Percentiles rank a stretch among this genome's conserved stretches.
These are phyloP conservation scores for Daphne laureola DNA, from an alignment of 441 rosid genomes.

Conservation along the genomic window DNA sequence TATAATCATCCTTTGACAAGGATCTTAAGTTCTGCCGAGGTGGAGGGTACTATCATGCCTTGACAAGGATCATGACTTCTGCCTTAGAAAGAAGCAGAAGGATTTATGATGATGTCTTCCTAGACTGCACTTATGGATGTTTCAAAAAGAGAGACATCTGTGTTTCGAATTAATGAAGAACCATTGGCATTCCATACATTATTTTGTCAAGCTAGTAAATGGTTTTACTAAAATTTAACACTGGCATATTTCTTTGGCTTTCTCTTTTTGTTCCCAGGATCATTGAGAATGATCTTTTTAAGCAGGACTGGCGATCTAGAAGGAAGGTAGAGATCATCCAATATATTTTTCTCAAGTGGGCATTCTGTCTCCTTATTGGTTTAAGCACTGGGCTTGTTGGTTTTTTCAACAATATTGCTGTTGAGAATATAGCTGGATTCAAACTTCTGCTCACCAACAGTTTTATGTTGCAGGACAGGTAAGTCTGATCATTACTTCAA, in stretches of 20 bases:
- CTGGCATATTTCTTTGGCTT: neutral
- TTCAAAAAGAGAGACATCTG: too few relatives aligned
- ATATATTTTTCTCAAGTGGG: constrained; percentile 81
- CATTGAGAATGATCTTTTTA: constrained; percentile 73
- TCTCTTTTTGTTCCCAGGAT: constrained; percentile 41
- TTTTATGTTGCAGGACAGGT: constrained; percentile 73
- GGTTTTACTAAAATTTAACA: too few relatives aligned
- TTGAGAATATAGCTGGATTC: constrained; percentile 85
- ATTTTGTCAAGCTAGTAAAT: too few relatives aligned
- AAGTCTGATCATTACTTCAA: constrained; percentile 18
- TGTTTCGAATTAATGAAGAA: too few relatives aligned
- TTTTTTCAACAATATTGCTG: constrained; percentile 67
- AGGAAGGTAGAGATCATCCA: constrained; percentile 73
- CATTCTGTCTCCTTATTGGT: constrained; percentile 81
- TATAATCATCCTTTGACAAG: too few relatives aligned
- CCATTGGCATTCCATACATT: too few relatives aligned
- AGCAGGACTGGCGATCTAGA: constrained; percentile 93
- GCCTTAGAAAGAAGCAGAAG: too few relatives aligned
- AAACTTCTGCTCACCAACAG: constrained; percentile 58
- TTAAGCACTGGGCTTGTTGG: constrained; percentile 66
- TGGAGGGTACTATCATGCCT: too few relatives aligned
- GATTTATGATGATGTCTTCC: too few relatives aligned
- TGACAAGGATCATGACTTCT: too few relatives aligned
- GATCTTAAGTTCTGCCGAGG: too few relatives aligned
- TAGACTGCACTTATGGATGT: too few relatives aligned